Base-by-base conservation (phyloP, 2,329 filamentous ascomycete genomes). In the Ophiostoma montium region DNA sequence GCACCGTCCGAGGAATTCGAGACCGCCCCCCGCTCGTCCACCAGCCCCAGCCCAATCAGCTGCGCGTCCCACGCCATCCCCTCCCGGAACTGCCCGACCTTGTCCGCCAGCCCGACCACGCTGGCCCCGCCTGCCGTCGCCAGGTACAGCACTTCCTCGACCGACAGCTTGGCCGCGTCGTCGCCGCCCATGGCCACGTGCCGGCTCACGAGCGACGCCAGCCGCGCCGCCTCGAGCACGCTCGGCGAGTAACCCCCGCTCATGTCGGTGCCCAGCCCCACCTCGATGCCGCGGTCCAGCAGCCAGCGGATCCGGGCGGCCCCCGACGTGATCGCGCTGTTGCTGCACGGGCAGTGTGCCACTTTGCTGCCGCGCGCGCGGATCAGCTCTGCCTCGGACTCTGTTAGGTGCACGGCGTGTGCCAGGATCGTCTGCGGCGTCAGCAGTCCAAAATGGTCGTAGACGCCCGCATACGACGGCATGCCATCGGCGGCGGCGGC, bases 21-120 rank as follows among this genome's bases (percentile, higher is more conserved):
- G 61, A 19, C 52, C 58, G 27, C 57, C 58, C 0, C 70, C 3
- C 68, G 63, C 5, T 65, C 65, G 1, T 67, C 66, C 1, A 78
- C 70, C 4, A 58, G 47, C 1, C 72, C 75, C 21, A 95, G 63
- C 10, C 73, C 69, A 49, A 98, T 72, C 57, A 95, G 71, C 70
- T 95, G 87, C 52, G 85, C 88, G 71, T 98, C 92, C 78, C 82
- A 96, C 55, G 86, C 76, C 81, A 83, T 92, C 0, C 89, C 92
- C 1, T 83, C 74, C 55, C 86, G 85, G 62, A 96, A 96, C 0
- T 72, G 80, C 3, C 92, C 92, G 15, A 96, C 72, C 52, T 70
- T 75, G 9, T 76, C 71, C 36, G 72, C 74, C 53, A 96, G 69
- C 1, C 87, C 85, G 0, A 96, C 75, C 1, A 92, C 85, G 32